Percentiles rank a stretch among this genome's conserved stretches.
These are phyloP conservation scores for Nannochloropsis gaditana DNA, from an alignment of 108 stramenopile species.

Conservation along the genomic window DNA sequence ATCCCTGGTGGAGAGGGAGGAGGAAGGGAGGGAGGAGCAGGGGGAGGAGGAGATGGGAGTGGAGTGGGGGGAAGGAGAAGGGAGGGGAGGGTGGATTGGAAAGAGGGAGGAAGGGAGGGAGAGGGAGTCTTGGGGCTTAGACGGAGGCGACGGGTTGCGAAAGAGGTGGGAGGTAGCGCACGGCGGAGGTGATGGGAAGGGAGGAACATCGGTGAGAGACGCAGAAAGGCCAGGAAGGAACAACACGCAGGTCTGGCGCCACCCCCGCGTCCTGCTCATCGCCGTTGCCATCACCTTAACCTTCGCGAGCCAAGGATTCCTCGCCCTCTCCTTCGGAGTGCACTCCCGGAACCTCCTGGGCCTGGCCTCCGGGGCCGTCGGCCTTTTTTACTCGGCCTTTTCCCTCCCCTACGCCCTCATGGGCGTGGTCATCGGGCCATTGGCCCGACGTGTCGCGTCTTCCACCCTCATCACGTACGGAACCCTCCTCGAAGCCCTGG, in stretches of 20 bases:
- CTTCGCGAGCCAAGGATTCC: neutral
- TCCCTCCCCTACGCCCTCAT: neutral
- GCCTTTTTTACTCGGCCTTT: neutral
- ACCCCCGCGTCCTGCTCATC: neutral
- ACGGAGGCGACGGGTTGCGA: neutral
- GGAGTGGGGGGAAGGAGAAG: neutral
- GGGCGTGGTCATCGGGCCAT: neutral
- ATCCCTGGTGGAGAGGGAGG: neutral
- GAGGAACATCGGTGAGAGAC: neutral
- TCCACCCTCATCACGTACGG: neutral
- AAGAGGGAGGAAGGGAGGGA: slow-evolving; percentile 10
- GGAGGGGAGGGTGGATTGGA: neutral
- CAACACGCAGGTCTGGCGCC: neutral
- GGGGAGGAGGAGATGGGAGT: neutral
- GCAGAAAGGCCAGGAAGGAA: neutral
- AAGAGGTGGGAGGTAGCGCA: neutral
- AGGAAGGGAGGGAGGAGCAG: neutral
- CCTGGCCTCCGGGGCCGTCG: neutral
- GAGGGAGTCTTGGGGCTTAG: neutral
- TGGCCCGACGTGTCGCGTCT: neutral
- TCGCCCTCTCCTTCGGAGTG: neutral
- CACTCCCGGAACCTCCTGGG: neutral
- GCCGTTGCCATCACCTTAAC: neutral
- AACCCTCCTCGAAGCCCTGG: neutral
- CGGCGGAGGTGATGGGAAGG: too few species aligned